Percentiles rank a stretch among this genome's conserved stretches.
These are phyloP conservation scores for Juncus inflexus DNA, from an alignment of 176 grass and related monocot species.

Conservation along the genomic window DNA sequence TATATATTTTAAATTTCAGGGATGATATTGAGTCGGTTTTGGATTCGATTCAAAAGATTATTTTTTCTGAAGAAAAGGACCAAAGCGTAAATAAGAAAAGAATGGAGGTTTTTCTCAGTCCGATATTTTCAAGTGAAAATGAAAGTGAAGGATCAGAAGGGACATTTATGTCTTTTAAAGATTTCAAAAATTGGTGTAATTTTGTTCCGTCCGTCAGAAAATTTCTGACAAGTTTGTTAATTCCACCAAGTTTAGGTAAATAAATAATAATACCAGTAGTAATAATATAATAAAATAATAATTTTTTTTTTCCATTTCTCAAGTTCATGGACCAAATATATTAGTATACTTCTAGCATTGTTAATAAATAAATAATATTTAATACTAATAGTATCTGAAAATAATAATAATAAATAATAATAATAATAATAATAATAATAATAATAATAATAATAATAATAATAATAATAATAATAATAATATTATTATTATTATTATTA, in stretches of 20 bases:
- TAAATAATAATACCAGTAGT: too few species aligned
- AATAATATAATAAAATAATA: too few species aligned
- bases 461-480: too few species aligned
- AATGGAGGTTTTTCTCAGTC: conserved; percentile 62
- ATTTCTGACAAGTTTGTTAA: conserved; percentile 81
- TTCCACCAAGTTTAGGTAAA: conserved; percentile 64
- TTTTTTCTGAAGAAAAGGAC: conserved; percentile 51
- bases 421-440: too few species aligned
- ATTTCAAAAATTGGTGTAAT: conserved; percentile 76
- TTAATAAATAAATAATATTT: too few species aligned
- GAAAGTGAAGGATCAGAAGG: conserved; percentile 26
- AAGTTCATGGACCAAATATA: too few species aligned
- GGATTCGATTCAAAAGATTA: conserved; percentile 57
- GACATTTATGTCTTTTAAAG: conserved; percentile 62
- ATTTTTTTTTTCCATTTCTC: too few species aligned
- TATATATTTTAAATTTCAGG: conserved; percentile 42
- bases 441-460: too few species aligned
- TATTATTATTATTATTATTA: too few species aligned
- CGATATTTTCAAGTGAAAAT: conserved; percentile 52
- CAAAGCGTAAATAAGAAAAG: conserved; percentile 28
- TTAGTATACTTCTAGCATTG: too few species aligned
- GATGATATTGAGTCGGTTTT: conserved; percentile 78
- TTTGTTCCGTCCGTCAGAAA: conserved; percentile 66
- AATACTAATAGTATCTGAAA: too few species aligned
- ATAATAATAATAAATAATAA: too few species aligned